Percentiles rank a stretch among this genome's conserved stretches.
phyloP scores from a whole-genome alignment of 495 filamentous ascomycete genomes.

The Jackrogersella multiformis region DNA sequence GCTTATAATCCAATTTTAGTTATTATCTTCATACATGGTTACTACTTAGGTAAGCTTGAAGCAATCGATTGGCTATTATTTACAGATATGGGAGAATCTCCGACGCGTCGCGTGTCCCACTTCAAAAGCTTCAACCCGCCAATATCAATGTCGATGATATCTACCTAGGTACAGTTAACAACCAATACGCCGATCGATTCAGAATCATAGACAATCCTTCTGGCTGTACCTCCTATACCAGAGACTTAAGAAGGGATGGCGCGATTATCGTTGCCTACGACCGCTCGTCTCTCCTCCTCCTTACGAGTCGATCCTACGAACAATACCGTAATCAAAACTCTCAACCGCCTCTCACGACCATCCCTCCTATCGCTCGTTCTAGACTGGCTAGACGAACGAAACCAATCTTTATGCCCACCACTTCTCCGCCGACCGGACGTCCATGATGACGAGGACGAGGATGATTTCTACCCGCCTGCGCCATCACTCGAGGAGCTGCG shows the following conservation, averaged over 20 bases:
- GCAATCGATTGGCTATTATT: not conserved
- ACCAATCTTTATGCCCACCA: slow-evolving; percentile 64
- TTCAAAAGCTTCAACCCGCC: slow-evolving; percentile 15
- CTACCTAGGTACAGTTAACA: too few relatives aligned
- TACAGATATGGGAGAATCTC: slow-evolving; percentile 3
- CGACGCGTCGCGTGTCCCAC: slow-evolving; percentile 41
- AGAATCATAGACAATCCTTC: not conserved
- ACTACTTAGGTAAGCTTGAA: too few relatives aligned
- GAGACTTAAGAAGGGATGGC: slow-evolving; percentile 42
- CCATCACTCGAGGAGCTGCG: slow-evolving; percentile 68
- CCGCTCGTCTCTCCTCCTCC: slow-evolving; percentile 56
- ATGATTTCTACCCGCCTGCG: slow-evolving; percentile 69
- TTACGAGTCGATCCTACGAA: slow-evolving; percentile 71
- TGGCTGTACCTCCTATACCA: not conserved
- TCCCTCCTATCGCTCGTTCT: slow-evolving; percentile 74
- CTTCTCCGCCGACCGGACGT: slow-evolving; percentile 57
- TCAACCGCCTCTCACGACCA: slow-evolving; percentile 73
- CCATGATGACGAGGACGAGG: slow-evolving; percentile 56
- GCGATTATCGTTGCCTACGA: slow-evolving; percentile 56
- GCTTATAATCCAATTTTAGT: too few relatives aligned
- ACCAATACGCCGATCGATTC: too few relatives aligned
- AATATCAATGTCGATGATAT: not conserved
- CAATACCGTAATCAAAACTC: slow-evolving; percentile 68
- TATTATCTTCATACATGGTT: too few relatives aligned
- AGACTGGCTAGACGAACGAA: slow-evolving; percentile 75